Evolutionary conservation across 192 early-diverging fungal species (phyloP), one percentile per base, ranked within the genome.

Genomic region (Coemansia sp.): DNA sequence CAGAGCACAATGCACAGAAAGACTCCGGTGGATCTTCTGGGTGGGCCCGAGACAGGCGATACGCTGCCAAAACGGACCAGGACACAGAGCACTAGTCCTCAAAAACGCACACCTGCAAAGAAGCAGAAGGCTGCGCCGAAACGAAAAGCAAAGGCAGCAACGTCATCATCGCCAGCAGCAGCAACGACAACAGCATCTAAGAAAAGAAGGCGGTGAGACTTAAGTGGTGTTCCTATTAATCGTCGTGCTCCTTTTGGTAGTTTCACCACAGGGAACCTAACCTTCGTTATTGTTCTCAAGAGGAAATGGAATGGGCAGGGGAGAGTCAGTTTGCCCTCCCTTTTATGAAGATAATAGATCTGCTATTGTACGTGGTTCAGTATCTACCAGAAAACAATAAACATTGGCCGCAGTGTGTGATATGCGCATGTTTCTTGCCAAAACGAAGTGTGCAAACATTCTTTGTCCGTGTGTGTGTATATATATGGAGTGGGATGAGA

Each of bases 151-250:
- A 23, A 44, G n/a, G 41, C 41, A 14, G n/a, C 15, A 3, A 2
- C 41, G n/a, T n/a, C n/a, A n/a, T n/a, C n/a, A n/a, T n/a, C n/a
- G n/a, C n/a, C 33, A 25, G 15, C 8, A 27, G 11, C 45, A 25
- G 4, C 45, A 0, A 11, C 45, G 8, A 25, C 45, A 13, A 20
- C 45, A 2, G 14, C 45, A 10, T 3, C 45, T 9, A 48, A 25
- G 45, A 48, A 25, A 48, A 48, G 45, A 25, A 48, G 25, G 45
- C 45, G 45, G 45, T 48, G 45, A 48, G 8, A n/a, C n/a, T n/a
- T n/a, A n/a, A n/a, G n/a, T n/a, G n/a, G n/a, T n/a, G n/a, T n/a
- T n/a, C n/a, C n/a, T n/a, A n/a, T n/a, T n/a, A n/a, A n/a, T n/a
- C n/a, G n/a, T n/a, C n/a, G n/a, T n/a, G n/a, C n/a, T n/a, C n/a